These are phyloP conservation scores for Aspergillus diversus DNA, from an alignment of 495 filamentous ascomycete genomes.

Conservation along the genomic window DNA sequence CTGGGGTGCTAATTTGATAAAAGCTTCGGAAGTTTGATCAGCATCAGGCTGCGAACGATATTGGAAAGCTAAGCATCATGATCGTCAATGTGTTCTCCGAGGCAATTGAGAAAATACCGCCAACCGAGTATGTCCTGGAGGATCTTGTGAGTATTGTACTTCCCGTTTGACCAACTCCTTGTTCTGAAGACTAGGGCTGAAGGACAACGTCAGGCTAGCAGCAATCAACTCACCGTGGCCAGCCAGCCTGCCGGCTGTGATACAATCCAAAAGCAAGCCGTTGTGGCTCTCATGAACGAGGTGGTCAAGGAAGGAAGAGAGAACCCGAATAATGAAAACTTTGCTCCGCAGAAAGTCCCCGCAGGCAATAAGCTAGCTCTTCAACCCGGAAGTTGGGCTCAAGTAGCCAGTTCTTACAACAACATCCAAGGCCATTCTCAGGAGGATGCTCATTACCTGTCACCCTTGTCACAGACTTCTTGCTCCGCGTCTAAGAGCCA, in stretches of 20 bases:
- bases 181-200: slow-evolving; percentile 4
- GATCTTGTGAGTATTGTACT: slow-evolving; percentile 20
- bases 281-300: slow-evolving; percentile 22
- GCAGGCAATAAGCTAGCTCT: slow-evolving; percentile 5
- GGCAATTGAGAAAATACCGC: slow-evolving; percentile 21
- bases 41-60: slow-evolving; percentile 30
- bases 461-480: slow-evolving; percentile 20
- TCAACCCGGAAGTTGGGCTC: slow-evolving; percentile 29
- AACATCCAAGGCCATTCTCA: slow-evolving; percentile 7
- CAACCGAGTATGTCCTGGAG: slow-evolving; percentile 19
- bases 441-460: slow-evolving; percentile 24
- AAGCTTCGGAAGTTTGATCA: slow-evolving; percentile 33
- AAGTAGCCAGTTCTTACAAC: slow-evolving; percentile 22
- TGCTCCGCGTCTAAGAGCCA: slow-evolving; percentile 25
- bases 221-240: background rate
- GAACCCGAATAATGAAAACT: slow-evolving; percentile 1
- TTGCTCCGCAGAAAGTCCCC: slow-evolving; percentile 11
- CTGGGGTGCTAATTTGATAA: slow-evolving; percentile 7
- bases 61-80: slow-evolving; percentile 31
- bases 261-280: slow-evolving; percentile 21
- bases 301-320: slow-evolving; percentile 19
- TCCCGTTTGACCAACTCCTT: background rate
- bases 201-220: background rate
- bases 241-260: background rate
- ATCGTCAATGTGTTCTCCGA: slow-evolving; percentile 30